Conservation (phyloP, 805 yeast species). For the Kuraishia capsulata region DNA sequence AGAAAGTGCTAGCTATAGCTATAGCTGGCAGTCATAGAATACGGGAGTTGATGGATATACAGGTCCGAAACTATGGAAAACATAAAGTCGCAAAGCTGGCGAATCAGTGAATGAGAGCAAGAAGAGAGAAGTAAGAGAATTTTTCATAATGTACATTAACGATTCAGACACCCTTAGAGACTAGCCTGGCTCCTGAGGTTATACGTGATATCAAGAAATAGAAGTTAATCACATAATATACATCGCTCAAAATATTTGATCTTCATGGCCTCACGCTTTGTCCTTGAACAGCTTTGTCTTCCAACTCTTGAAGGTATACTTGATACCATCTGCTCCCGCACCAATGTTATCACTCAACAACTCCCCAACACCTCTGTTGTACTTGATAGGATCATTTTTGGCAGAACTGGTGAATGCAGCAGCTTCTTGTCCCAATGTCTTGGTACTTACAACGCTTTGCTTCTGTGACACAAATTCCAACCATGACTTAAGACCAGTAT, state of each 20-base stretch:
- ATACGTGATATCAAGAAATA: too few species aligned
- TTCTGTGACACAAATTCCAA: background rate
- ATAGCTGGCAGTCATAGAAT: slow-evolving; percentile 81
- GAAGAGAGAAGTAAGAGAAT: slow-evolving; percentile 4
- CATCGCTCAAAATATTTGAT: background rate
- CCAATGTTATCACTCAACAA: background rate
- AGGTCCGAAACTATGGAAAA: slow-evolving; percentile 69
- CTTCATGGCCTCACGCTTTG: background rate
- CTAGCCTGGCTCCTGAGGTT: background rate
- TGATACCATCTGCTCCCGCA: background rate
- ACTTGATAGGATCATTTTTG: background rate
- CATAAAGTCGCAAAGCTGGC: slow-evolving; percentile 37
- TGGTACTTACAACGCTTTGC: background rate
- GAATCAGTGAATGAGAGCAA: slow-evolving; percentile 4
- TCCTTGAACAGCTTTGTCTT: background rate
- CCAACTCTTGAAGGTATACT: slow-evolving; percentile 1
- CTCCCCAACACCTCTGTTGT: background rate
- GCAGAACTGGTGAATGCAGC: background rate
- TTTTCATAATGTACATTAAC: slow-evolving; percentile 15
- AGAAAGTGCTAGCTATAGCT: slow-evolving; percentile 68
- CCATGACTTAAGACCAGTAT: background rate
- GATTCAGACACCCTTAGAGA: too few species aligned
- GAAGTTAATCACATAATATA: background rate
- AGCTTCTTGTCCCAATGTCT: background rate
- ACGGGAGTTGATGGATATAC: slow-evolving; percentile 78